Evolutionary conservation across 768 basidiomycete genomes (phyloP).

Genomic region (Mycena pura): DNA sequence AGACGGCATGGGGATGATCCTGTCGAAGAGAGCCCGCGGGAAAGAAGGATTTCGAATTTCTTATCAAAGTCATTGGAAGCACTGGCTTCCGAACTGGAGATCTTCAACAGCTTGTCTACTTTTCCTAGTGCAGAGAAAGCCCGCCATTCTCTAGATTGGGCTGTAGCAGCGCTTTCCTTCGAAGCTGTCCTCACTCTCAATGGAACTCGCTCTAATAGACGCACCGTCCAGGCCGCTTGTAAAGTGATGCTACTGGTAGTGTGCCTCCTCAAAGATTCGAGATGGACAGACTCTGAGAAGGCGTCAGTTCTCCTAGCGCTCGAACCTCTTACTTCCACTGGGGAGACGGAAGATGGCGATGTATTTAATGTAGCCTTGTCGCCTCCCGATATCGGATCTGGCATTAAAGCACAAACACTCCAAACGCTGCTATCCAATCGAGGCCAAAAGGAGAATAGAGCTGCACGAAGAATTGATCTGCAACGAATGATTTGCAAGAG

Average conservation of each 20-base stretch:
- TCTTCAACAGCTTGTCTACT: conserved; percentile 33
- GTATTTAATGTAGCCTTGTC: conserved; percentile 53
- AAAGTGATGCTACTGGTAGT: conserved; percentile 49
- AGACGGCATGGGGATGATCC: conserved; percentile 6
- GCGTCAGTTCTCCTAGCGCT: conserved; percentile 69
- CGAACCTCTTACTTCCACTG: conserved; percentile 63
- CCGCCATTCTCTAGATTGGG: conserved; percentile 73
- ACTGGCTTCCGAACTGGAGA: conserved; percentile 55
- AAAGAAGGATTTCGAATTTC: conserved; percentile 67
- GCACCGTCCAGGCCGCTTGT: conserved; percentile 68
- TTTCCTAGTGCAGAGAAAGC: conserved; percentile 66
- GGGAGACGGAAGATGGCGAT: conserved; percentile 36
- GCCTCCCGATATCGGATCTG: conserved; percentile 53
- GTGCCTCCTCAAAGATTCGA: conserved; percentile 46
- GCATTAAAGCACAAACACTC: conserved; percentile 67
- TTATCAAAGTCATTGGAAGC: conserved; percentile 68
- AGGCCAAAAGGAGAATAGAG: conserved; percentile 12
- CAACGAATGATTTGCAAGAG: conserved; percentile 71
- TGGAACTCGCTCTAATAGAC: conserved; percentile 64
- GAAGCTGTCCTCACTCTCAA: conserved; percentile 71
- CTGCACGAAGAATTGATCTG: conserved; percentile 45
- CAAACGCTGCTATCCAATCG: conserved; percentile 36
- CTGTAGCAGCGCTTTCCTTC: conserved; percentile 69
- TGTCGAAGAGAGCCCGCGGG: conserved; percentile 53
- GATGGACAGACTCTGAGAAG: conserved; percentile 70